Evolutionary conservation across 2,329 filamentous ascomycete genomes (phyloP), one percentile per base, ranked within the genome.

Genomic region (Neonectria punicea): DNA sequence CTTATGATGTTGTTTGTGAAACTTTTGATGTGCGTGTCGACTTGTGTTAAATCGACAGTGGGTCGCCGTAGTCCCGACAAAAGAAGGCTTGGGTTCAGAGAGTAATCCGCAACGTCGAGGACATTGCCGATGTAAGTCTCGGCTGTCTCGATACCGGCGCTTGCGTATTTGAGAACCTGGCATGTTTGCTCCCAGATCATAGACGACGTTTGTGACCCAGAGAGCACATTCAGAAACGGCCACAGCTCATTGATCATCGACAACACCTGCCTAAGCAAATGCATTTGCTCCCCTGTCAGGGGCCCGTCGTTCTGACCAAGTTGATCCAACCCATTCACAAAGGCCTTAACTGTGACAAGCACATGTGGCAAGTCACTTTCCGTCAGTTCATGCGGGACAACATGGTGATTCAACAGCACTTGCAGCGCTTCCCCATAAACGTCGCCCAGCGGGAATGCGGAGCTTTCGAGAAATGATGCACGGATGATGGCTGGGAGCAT

Each of bases 401-500:
- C 74, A 6, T 77, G 74, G 16, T 72, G 72, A 5, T 71, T 73
- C 18, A 86, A 72, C 4, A 80, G 69, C 13, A 72, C 68, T 30
- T 77, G 73, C 9, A 87, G 63, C 2, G 84, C 85, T 30, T 79
- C 77, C 22, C 78, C 74, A 67, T 88, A 88, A 18, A 86, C 79
- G 47, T 87, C 81, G 7, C 89, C 68, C 51, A 89, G 72, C 14
- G 84, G 77, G 76, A 83, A 88, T 0, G 80, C 80, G 13, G 80
- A 74, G 3, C 71, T 72, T 11, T 74, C 75, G 8, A 72, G 67
- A 11, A 78, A 70, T 0, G 79, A 77, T 1, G 83, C 80, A 49
- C 73, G 77, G 13, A 88, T 74, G 5, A 86, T 79, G n/a, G 85
- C 83, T 0, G 87, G 86, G 3, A 89, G 68, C 84, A 89, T 88